Evolutionary conservation across 345 rosid species (phyloP).

Genomic region (Diplotaxis tenuifolia): DNA sequence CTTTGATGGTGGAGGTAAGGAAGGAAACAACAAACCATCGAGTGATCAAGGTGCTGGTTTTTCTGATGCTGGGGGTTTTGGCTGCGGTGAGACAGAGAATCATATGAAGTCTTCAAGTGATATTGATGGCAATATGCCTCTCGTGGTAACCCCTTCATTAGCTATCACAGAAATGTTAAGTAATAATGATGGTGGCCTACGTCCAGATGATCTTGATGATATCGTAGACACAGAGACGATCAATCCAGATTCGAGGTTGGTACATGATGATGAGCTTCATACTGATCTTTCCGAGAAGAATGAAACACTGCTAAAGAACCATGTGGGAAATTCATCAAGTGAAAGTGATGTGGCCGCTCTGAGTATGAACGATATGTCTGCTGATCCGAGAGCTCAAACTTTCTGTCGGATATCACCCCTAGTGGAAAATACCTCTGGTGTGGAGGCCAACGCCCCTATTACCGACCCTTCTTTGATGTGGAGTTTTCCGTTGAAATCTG

Average conservation of each 20-base stretch:
- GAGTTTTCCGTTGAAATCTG: constrained; percentile 29
- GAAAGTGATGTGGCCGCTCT: constrained; percentile 23
- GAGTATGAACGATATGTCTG: constrained; percentile 37
- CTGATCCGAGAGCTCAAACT: constrained; percentile 36
- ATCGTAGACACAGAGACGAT: constrained; percentile 19
- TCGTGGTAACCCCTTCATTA: constrained; percentile 26
- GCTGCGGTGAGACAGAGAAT: constrained; percentile 23
- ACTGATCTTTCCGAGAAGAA: constrained; percentile 26
- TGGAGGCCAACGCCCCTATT: constrained; percentile 33
- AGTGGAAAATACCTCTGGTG: constrained; percentile 32
- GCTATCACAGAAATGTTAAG: constrained; percentile 22
- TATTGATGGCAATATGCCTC: constrained; percentile 31
- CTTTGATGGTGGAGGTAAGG: constrained; percentile 22
- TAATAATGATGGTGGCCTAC: constrained; percentile 22
- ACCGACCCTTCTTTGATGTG: constrained; percentile 36
- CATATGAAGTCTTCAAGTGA: constrained; percentile 23
- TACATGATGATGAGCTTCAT: constrained; percentile 25
- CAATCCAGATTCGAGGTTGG: constrained; percentile 31
- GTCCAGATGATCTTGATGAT: constrained; percentile 28
- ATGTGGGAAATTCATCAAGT: constrained; percentile 16
- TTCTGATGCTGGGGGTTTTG: constrained; percentile 12
- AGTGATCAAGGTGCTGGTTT: constrained; percentile 12
- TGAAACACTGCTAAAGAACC: constrained; percentile 23
- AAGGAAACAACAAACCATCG: constrained; percentile 20
- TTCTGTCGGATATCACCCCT: constrained; percentile 21